Evolutionary conservation across 2,329 filamentous ascomycete species (phyloP).

Genomic region (Geosmithia morbida): DNA sequence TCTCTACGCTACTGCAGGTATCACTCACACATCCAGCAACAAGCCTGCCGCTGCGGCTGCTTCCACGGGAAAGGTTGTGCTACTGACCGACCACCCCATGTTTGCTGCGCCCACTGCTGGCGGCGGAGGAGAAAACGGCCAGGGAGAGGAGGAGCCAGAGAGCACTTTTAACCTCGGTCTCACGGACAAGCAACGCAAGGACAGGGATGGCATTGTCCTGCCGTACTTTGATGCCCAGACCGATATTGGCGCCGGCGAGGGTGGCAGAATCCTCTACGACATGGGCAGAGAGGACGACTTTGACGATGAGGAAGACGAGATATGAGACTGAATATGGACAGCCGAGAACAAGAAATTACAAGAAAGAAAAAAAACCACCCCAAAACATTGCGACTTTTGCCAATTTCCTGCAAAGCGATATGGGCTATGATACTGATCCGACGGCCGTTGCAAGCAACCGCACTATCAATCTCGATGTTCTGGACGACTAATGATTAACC

Average conservation of each 20-base stretch:
- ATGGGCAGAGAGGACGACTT: constrained; percentile 96
- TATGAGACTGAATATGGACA: constrained; percentile 26
- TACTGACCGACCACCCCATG: constrained; percentile 65
- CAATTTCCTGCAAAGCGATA: too few relatives aligned
- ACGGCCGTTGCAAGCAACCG: too few relatives aligned
- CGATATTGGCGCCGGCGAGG: constrained; percentile 63
- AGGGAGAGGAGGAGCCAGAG: constrained; percentile 40
- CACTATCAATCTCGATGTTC: too few relatives aligned
- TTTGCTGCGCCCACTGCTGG: constrained; percentile 35
- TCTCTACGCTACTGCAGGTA: constrained; percentile 12
- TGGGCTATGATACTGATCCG: too few relatives aligned
- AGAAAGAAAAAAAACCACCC: neutral
- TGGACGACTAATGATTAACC: too few relatives aligned
- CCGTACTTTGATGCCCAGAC: constrained; percentile 96
- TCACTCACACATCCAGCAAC: neutral
- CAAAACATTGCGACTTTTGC: neutral
- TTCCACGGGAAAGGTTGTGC: constrained; percentile 22
- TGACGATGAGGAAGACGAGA: constrained; percentile 91
- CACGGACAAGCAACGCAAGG: constrained; percentile 79
- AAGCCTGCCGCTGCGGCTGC: neutral
- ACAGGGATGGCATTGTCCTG: constrained; percentile 77
- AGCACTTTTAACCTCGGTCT: constrained; percentile 78
- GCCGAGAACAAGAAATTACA: neutral
- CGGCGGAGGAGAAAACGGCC: constrained; percentile 14
- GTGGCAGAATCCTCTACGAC: constrained; percentile 88